phyloP scores from a whole-genome alignment of 2,329 filamentous ascomycete genomes.

The Epichloe gansuensis region DNA sequence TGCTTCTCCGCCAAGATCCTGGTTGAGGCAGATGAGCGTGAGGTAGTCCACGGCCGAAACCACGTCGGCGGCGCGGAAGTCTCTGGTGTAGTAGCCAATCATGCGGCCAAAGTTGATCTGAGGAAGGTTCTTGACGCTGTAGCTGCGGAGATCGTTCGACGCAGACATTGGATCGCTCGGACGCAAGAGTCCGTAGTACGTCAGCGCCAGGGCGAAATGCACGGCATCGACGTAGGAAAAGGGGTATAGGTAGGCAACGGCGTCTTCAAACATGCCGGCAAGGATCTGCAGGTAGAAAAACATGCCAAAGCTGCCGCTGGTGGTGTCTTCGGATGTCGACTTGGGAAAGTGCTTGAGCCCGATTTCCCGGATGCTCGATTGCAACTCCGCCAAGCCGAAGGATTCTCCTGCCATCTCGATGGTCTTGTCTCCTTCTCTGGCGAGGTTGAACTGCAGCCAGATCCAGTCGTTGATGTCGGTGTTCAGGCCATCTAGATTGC shows the following conservation, averaged over 20 bases:
- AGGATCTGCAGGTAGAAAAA: conserved; percentile 90
- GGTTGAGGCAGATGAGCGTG: conserved; percentile 80
- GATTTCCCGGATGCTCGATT: conserved; percentile 74
- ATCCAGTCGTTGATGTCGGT: conserved; percentile 59
- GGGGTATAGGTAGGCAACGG: conserved; percentile 78
- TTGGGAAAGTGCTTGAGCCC: conserved; percentile 85
- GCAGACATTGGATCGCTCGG: conserved; percentile 69
- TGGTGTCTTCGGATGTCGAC: conserved; percentile 59
- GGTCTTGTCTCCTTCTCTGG: conserved; percentile 50
- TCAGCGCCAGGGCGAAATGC: conserved; percentile 83
- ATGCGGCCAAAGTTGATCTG: conserved; percentile 93
- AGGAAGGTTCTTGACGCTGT: conserved; percentile 56
- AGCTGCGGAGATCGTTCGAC: conserved; percentile 55
- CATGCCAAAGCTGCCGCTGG: conserved; percentile 69
- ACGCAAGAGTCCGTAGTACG: conserved; percentile 79
- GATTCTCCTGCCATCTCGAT: conserved; percentile 54
- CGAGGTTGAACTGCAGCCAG: conserved; percentile 61
- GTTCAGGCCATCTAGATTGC: conserved; percentile 50
- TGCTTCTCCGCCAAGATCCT: conserved; percentile 61
- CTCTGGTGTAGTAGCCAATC: conserved; percentile 87
- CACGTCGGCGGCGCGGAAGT: conserved; percentile 85
- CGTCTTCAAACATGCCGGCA: conserved; percentile 87
- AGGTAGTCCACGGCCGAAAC: conserved; percentile 91
- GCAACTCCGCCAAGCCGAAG: conserved; percentile 56
- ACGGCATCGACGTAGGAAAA: conserved; percentile 90